Evolutionary conservation across 164 flowering plant species (phyloP), one percentile per base, ranked within the genome.

Genomic region (Pachysandra terminalis): DNA sequence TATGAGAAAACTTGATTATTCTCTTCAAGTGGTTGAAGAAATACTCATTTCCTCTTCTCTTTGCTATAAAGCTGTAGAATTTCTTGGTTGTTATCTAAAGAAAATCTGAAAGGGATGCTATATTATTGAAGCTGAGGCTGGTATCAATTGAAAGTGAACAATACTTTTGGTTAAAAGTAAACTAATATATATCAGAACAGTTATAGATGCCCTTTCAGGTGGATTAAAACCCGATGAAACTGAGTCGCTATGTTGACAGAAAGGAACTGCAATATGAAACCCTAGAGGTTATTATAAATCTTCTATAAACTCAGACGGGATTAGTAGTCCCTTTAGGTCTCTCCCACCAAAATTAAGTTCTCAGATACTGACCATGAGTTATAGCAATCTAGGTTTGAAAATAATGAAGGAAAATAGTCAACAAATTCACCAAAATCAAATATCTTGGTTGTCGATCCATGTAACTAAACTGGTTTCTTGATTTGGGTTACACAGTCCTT

Each of bases 101-200:
- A 45, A 45, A 45, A 15, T 45, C 14, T 45, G 6, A 45, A 63
- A 63, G 22, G 63, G 22, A 22, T 64, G 51, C 45, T 45, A 28
- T 64, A n/a, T 5, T 45, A 32, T 45, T 45, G 51, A 45, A 7
- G 21, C 12, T 24, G 49, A 52, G 59, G 37, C 35, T 19, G 32
- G 55, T 49, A 61, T 52, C 26, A 60, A 55, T 49, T 16, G 48
- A 23, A 62, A 19, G 52, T 19, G 57, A 64, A 15, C 65, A 61
- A 74, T 53, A 62, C 60, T 51, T 68, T 69, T 66, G 60, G 66
- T 70, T 66, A 70, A 49, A 48, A 23, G 63, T 54, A 66, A 53
- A 13, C 51, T 12, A 45, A 45, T 45, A 45, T 45, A n/a, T 27
- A 67, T 67, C 52, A 77, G 57, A 27, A 8, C 27, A 21, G 48